These are phyloP conservation scores for Monascus ruber DNA, from an alignment of 2,329 filamentous ascomycete species.

Conservation along the genomic window DNA sequence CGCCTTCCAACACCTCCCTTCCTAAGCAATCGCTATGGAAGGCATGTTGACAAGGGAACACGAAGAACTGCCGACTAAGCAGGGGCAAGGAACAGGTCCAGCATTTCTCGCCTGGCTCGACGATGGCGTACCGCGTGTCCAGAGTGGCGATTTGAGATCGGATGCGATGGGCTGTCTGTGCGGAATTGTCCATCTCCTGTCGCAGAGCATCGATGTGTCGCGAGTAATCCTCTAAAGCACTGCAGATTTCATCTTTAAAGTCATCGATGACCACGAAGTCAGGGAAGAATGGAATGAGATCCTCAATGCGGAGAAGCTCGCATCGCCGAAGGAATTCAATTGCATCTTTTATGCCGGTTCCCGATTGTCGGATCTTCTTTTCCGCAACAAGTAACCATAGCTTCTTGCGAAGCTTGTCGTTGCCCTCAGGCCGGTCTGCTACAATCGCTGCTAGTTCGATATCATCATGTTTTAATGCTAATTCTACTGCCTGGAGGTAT, in stretches of 20 bases:
- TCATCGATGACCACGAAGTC: slow-evolving; percentile 98
- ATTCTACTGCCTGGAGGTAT: slow-evolving; percentile 82
- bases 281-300: slow-evolving; percentile 94
- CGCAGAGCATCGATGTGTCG: slow-evolving; percentile 80
- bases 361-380: slow-evolving; percentile 73
- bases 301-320: slow-evolving; percentile 86
- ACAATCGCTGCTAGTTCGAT: slow-evolving; percentile 83
- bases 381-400: slow-evolving; percentile 92
- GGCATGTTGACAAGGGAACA: slow-evolving; percentile 95
- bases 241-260: slow-evolving; percentile 97
- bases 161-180: slow-evolving; percentile 80
- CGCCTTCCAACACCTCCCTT: slow-evolving; percentile 70
- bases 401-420: slow-evolving; percentile 73
- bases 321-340: slow-evolving; percentile 90
- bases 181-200: slow-evolving; percentile 90
- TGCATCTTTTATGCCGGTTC: slow-evolving; percentile 78
- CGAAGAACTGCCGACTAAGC: slow-evolving; percentile 86
- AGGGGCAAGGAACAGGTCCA: slow-evolving; percentile 79
- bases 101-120: slow-evolving; percentile 90
- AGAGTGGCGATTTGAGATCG: slow-evolving; percentile 77
- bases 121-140: slow-evolving; percentile 85
- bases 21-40: slow-evolving; percentile 95
- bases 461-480: slow-evolving; percentile 80
- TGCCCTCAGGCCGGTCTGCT: slow-evolving; percentile 69
- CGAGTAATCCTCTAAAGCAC: slow-evolving; percentile 83